These are phyloP conservation scores for Lyophyllum semitale DNA, from an alignment of 768 basidiomycete species.

Conservation along the genomic window DNA sequence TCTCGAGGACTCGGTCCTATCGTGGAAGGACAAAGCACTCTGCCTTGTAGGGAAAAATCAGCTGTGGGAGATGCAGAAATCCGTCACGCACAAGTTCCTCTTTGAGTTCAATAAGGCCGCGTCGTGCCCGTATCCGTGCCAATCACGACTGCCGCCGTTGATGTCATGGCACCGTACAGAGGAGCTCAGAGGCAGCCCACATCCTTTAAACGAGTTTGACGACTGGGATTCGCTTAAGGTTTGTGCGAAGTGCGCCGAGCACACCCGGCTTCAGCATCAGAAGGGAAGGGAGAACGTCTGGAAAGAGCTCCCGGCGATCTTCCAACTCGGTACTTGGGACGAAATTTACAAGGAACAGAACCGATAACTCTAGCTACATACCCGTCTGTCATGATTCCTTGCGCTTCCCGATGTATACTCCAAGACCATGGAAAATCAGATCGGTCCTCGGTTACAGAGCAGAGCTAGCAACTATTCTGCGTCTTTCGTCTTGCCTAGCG, in stretches of 20 bases:
- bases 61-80: constrained; percentile 41
- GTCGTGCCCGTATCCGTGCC: constrained; percentile 28
- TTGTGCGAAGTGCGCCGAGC: constrained; percentile 32
- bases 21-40: constrained; percentile 43
- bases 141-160: constrained; percentile 21
- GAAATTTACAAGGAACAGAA: constrained; percentile 35
- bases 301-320: constrained; percentile 35
- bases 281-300: constrained; percentile 38
- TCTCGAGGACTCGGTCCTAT: constrained; percentile 33
- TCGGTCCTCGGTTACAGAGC: too few species aligned
- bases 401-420: too few species aligned
- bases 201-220: constrained; percentile 38
- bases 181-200: constrained; percentile 33
- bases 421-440: too few species aligned
- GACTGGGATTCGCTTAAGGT: constrained; percentile 33
- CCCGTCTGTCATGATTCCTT: not conserved
- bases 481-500: not conserved
- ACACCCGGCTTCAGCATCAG: constrained; percentile 29
- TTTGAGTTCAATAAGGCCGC: constrained; percentile 33
- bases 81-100: constrained; percentile 34
- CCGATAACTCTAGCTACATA: constrained; percentile 17
- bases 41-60: constrained; percentile 41
- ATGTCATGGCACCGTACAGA: constrained; percentile 34
- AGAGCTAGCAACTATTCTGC: not conserved
- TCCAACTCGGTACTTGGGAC: constrained; percentile 40